Evolutionary conservation across 805 yeast genomes (phyloP), one percentile per base, ranked within the genome.

Genomic region (Lachancea nothofagi): DNA sequence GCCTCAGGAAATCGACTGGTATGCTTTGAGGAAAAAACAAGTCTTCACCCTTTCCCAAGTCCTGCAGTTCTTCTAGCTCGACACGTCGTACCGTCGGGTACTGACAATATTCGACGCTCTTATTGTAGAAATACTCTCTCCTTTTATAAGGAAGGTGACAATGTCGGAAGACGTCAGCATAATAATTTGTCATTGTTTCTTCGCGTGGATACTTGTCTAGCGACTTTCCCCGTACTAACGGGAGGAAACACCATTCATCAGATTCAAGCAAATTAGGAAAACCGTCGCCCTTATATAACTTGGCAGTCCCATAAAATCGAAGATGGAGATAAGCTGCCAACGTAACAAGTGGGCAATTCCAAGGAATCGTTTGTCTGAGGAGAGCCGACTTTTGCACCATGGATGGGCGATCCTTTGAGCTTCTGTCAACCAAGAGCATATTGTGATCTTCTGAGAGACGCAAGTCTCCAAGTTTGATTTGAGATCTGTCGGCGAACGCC

Each of bases 131-230:
- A 42, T 48, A 56, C 9, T 53, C 50, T 15, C 50, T 47, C 37
- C 55, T 49, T 41, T 52, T 59, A 40, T 59, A 60, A 13, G 62
- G 54, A 20, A 56, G 29, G 30, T 53, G 56, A 39, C 63, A 60
- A 37, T 59, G 54, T 33, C 57, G 47, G 38, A 57, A 59, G 1
- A 55, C 50, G 4, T 53, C 44, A 3, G 55, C 45, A 42, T 60
- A 60, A 28, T 48, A 52, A 29, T 49, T 46, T 26, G 54, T 48
- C 44, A 60, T 37, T 12, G 61, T 51, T 25, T 50, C 51, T 29
- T 59, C 62, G 37, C 54, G 46, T 20, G 62, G 60, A 34, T 57
- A 57, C 27, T 55, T 53, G n/a, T 42, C 44, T 10, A 43, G 35
- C 6, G 50, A 44, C 40, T 55, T 57, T 5, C 61, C 62, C 33